phyloP scores from a whole-genome alignment of 441 rosid species.

The Flueggea neowawraea region DNA sequence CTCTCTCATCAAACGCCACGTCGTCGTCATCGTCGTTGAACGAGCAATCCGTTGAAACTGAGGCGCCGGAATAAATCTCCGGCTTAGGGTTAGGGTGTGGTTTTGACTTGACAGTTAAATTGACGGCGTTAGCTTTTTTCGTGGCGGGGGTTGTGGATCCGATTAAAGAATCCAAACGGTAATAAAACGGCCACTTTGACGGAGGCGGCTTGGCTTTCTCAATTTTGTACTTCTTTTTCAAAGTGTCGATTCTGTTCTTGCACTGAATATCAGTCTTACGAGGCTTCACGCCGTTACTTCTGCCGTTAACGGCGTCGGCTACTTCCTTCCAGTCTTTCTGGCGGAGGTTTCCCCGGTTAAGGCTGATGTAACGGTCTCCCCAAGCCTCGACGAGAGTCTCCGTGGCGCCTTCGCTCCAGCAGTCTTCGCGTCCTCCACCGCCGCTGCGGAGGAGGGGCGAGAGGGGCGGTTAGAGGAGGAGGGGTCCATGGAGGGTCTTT shows the following conservation, averaged over 20 bases:
- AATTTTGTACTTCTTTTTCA: constrained; percentile 79
- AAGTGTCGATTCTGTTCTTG: constrained; percentile 76
- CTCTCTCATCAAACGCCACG: constrained; percentile 36
- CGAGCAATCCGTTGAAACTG: constrained; percentile 30
- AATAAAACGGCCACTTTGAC: constrained; percentile 47
- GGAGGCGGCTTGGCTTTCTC: constrained; percentile 52
- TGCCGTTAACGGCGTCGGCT: constrained; percentile 55
- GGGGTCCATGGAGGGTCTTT: constrained; percentile 31
- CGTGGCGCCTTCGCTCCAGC: constrained; percentile 66
- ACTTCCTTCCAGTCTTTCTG: constrained; percentile 78
- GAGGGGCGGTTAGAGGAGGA: constrained; percentile 25
- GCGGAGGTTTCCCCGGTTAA: constrained; percentile 64
- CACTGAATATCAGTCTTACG: constrained; percentile 69
- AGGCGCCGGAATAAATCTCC: constrained; percentile 11
- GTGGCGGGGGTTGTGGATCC: constrained; percentile 14
- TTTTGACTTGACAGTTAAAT: constrained; percentile 19
- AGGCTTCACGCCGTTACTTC: constrained; percentile 30
- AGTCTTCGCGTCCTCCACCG: constrained; percentile 49
- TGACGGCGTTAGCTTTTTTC: constrained; percentile 3
- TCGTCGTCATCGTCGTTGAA: constrained; percentile 26
- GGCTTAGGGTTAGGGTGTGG: constrained; percentile 14
- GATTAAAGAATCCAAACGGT: constrained; percentile 46
- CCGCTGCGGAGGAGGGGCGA: background rate
- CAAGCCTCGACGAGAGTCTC: constrained; percentile 55
- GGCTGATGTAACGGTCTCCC: constrained; percentile 57